Evolutionary conservation across 2,329 filamentous ascomycete species (phyloP).

Genomic region (Penicillium sp.): DNA sequence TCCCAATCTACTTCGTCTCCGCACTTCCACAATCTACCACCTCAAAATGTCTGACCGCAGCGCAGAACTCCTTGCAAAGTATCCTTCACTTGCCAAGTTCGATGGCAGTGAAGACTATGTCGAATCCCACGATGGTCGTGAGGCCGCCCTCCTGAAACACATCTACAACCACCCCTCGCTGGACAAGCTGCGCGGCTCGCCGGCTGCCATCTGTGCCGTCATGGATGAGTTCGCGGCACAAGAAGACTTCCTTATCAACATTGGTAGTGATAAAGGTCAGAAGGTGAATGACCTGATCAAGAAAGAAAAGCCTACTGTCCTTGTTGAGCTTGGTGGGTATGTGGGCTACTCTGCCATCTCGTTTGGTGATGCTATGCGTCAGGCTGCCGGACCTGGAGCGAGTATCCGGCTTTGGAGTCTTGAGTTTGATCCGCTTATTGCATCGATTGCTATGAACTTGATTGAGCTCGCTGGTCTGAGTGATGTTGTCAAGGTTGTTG

Average conservation of each 20-base stretch:
- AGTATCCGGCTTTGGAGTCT: constrained; percentile 3
- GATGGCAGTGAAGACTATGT: not conserved
- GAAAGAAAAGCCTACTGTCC: constrained; percentile 5
- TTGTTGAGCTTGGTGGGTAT: constrained; percentile 14
- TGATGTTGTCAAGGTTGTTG: constrained; percentile 12
- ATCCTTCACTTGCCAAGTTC: constrained; percentile 5
- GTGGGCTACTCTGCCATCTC: constrained; percentile 13
- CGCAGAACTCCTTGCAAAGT: constrained; percentile 3
- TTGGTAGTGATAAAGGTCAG: constrained; percentile 8
- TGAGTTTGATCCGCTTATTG: constrained; percentile 12
- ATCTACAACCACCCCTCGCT: constrained; percentile 12
- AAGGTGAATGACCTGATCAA: constrained; percentile 8
- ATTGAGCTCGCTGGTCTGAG: constrained; percentile 13
- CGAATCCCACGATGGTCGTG: constrained; percentile 16
- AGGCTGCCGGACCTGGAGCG: not conserved
- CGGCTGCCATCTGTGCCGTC: constrained; percentile 2
- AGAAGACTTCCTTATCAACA: constrained; percentile 16
- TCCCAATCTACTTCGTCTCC: not conserved
- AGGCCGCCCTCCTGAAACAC: constrained; percentile 9
- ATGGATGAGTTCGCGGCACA: constrained; percentile 15
- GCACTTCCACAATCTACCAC: not conserved
- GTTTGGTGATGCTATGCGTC: constrained; percentile 8
- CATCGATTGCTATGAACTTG: constrained; percentile 15
- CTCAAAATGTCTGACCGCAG: not conserved
- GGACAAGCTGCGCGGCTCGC: constrained; percentile 8